phyloP scores from a whole-genome alignment of 2,329 filamentous ascomycete genomes.

The Diaporthe destruens region DNA sequence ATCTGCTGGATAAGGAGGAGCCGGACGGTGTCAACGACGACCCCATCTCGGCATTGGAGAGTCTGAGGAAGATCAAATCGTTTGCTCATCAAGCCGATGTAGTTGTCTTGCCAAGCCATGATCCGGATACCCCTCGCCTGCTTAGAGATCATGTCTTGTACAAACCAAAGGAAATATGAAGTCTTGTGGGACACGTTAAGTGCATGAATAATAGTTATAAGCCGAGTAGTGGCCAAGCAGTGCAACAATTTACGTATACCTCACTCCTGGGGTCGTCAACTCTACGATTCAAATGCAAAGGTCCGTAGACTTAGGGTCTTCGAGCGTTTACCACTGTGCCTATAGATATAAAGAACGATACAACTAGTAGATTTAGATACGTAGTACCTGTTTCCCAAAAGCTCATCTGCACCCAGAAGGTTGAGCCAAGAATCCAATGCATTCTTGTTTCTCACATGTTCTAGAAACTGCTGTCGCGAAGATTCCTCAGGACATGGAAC shows the following conservation, averaged over 20 bases:
- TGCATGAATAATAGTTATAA: background rate
- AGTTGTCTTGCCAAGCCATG: background rate
- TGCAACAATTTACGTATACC: no score
- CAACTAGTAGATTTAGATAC: no score
- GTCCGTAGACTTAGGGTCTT: no score
- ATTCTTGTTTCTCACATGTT: background rate
- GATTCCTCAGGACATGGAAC: background rate
- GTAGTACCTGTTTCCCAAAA: no score
- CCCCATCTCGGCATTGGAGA: background rate
- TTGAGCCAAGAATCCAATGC: no score
- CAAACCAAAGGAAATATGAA: background rate
- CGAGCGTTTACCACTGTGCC: no score
- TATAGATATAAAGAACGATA: no score
- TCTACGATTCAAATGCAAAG: no score
- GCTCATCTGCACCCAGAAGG: background rate
- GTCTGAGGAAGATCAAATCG: constrained; percentile 2
- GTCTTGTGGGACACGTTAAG: background rate
- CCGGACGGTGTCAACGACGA: constrained; percentile 49
- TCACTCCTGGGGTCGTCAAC: no score
- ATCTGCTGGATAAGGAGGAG: constrained; percentile 49
- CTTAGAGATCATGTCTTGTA: background rate
- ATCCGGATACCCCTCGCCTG: background rate
- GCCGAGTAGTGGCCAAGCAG: no score
- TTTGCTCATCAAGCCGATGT: background rate
- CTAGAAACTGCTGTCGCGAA: background rate